Evolutionary conservation across 805 yeast species (phyloP), one percentile per base, ranked within the genome.

Genomic region (Ogataea minuta): DNA sequence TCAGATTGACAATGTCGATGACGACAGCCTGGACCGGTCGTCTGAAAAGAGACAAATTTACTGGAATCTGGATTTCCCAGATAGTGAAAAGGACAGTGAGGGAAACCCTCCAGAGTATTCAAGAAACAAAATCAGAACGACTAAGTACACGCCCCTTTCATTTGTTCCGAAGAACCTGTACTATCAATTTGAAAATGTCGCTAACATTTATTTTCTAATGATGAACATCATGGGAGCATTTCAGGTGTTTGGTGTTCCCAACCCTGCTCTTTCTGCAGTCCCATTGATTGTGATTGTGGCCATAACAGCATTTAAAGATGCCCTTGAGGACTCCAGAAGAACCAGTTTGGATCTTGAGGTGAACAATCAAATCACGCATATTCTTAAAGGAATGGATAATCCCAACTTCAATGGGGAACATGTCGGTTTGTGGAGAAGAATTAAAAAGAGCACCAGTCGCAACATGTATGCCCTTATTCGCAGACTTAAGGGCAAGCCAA

Each of bases 51-150:
- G 90, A 56, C 59, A 73, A 2, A 62, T 83, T 11, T 81, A 72
- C 41, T 73, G 80, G 66, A 84, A 84, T 56, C 55, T 74, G 52
- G 67, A 70, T 2, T 59, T 84, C 19, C 89, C 93, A 1, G 76
- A 71, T 15, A 73, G 74, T 25, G 63, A 71, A 59, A 34, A 77
- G 14, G 81, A 80, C 44, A 56, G 51, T 17, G 79, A 77, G 55
- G 72, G 79, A 2, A 81, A 83, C 10, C 71, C 74, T 25, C 68
- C 71, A 0, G 58, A 62, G n/a, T 91, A 84, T 57, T 79, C 95
- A 9, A 74, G 96, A 54, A 91, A 91, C 68, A 90, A 93, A 62
- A 87, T 93, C 51, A 79, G 97, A 67, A 89, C 98, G 0, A 88
- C 99, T 2, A 91, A 88, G 66, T 91, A 91, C 63, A 91, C 97